Conservation (phyloP, 169 alveolate genomes). For the Plasmodium sp. region DNA sequence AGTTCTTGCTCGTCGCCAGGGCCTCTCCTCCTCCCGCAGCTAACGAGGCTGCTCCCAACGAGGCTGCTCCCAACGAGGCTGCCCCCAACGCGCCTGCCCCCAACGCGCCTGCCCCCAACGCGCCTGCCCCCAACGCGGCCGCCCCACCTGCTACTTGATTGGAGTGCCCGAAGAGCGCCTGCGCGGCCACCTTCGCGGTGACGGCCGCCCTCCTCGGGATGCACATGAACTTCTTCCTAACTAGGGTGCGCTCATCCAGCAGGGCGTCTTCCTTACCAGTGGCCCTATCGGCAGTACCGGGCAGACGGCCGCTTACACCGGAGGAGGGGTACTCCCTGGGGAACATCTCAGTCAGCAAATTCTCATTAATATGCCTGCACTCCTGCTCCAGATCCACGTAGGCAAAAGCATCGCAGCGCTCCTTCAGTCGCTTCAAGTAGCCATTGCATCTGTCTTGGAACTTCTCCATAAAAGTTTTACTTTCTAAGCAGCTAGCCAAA, state of each 20-base stretch:
- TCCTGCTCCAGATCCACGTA: conserved; percentile 37
- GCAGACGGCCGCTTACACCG: background rate
- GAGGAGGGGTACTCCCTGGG: background rate
- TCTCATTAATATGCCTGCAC: conserved; percentile 44
- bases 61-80: too few species aligned
- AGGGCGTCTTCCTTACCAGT: background rate
- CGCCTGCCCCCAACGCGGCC: too few species aligned
- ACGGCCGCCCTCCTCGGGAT: conserved; percentile 1
- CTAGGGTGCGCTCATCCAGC: background rate
- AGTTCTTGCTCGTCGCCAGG: background rate
- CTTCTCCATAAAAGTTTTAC: conserved; percentile 18
- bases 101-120: too few species aligned
- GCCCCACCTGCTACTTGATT: background rate
- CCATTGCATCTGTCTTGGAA: conserved; percentile 43
- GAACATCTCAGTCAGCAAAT: conserved; percentile 2
- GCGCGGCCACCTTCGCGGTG: background rate
- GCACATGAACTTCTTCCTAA: conserved; percentile 28
- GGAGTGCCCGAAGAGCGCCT: background rate
- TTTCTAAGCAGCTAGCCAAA: background rate
- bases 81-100: too few species aligned
- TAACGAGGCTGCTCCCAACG: background rate
- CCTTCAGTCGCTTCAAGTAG: conserved; percentile 38
- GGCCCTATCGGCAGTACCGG: background rate
- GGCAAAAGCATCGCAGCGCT: background rate
- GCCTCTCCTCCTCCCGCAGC: background rate